Percentiles rank a stretch among this genome's conserved stretches.
Evolutionary conservation across 208 protist genomes (phyloP).

Genomic region (Angomonas desouzai): DNA sequence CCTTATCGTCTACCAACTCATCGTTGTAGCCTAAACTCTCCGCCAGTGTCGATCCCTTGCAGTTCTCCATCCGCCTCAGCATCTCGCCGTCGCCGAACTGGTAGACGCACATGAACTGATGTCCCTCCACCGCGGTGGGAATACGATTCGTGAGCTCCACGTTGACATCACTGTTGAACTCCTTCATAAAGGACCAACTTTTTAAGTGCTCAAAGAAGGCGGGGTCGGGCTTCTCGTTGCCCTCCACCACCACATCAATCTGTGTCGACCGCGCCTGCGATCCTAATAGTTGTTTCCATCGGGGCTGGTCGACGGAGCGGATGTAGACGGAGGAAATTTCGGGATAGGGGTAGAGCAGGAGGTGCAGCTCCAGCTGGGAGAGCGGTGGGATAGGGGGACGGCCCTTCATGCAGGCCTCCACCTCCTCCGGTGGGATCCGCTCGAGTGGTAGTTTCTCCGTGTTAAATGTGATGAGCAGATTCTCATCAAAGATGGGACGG

Average conservation of each 20-base stretch:
- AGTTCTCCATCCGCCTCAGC: slow-evolving; percentile 56
- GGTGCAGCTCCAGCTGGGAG: slow-evolving; percentile 81
- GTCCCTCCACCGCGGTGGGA: slow-evolving; percentile 22
- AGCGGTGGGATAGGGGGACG: slow-evolving; percentile 63
- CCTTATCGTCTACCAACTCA: slow-evolving; percentile 48
- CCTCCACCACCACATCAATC: slow-evolving; percentile 71
- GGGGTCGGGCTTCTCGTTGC: slow-evolving; percentile 28
- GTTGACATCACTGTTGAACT: slow-evolving; percentile 85
- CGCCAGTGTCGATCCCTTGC: slow-evolving; percentile 51
- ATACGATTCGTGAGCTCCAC: slow-evolving; percentile 54
- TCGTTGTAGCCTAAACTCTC: slow-evolving; percentile 71
- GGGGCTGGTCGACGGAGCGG: slow-evolving; percentile 65
- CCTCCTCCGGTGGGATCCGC: slow-evolving; percentile 57
- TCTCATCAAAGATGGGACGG: slow-evolving; percentile 47
- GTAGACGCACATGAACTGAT: slow-evolving; percentile 63
- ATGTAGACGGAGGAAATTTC: slow-evolving; percentile 68
- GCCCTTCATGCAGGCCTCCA: slow-evolving; percentile 29
- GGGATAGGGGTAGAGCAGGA: slow-evolving; percentile 65
- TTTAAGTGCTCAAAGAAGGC: slow-evolving; percentile 65
- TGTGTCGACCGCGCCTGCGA: slow-evolving; percentile 68
- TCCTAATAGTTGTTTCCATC: slow-evolving; percentile 65
- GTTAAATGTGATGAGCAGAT: slow-evolving; percentile 59
- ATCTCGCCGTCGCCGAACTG: slow-evolving; percentile 40
- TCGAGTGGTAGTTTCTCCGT: slow-evolving; percentile 65
- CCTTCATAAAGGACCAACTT: slow-evolving; percentile 82